Percentiles rank a stretch among this genome's conserved stretches.
These are phyloP conservation scores for Chlorella variabilis DNA, from an alignment of 163 green algal genomes.

Conservation along the genomic window DNA sequence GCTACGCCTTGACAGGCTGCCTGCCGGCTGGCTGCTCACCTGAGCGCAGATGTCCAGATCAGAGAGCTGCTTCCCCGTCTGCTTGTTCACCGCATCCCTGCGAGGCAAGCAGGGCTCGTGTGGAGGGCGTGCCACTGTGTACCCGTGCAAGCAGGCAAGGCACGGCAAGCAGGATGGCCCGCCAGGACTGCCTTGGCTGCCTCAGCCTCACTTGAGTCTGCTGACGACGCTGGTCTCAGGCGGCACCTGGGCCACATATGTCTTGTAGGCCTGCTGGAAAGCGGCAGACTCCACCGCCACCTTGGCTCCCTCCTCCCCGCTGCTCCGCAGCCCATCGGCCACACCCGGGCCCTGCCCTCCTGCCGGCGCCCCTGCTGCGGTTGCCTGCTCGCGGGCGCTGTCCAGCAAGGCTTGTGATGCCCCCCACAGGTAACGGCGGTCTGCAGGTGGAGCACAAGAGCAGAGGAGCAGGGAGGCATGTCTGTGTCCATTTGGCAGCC, in stretches of 20 bases:
- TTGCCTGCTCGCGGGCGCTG: not conserved
- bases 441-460: too few species aligned
- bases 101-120: not conserved
- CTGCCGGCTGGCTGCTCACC: too few species aligned
- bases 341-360: too few species aligned
- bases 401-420: constrained; percentile 15
- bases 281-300: not conserved
- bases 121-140: too few species aligned
- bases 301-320: not conserved
- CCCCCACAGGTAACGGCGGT: not conserved
- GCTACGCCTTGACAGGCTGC: too few species aligned
- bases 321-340: too few species aligned
- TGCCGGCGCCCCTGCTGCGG: not conserved
- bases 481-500: too few species aligned
- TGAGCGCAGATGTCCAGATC: constrained; percentile 6
- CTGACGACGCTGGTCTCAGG: constrained; percentile 14
- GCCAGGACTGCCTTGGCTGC: too few species aligned
- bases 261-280: not conserved
- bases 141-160: too few species aligned
- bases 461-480: too few species aligned
- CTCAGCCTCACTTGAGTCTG: constrained; percentile 29
- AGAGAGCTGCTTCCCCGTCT: not conserved
- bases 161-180: too few species aligned
- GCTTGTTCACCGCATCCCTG: constrained; percentile 24
- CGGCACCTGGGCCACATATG: not conserved